Evolutionary conservation across 805 yeast species (phyloP), one percentile per base, ranked within the genome.

Genomic region (Yamadazyma akitaensis): DNA sequence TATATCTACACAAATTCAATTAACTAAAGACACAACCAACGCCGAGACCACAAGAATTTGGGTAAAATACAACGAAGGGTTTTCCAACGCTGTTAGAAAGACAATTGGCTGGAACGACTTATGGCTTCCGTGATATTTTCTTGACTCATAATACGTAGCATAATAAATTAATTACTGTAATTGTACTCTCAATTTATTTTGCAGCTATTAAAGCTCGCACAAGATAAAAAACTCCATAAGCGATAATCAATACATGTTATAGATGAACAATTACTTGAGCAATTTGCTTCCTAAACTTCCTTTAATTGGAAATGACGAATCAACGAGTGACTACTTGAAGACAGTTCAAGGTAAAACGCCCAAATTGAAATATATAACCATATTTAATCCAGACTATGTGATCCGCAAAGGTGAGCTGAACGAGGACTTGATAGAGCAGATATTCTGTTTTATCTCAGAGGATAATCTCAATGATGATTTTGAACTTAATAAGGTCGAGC

Each of bases 11-110:
- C 71, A 67, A 47, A 52, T 60, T 13, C 46, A 47, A 13, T 58
- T 53, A 40, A 43, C 58, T 43, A 52, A 57, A 49, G 45, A 49
- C 45, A 42, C 64, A 55, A 43, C 67, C 51, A 36, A 58, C 63
- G 26, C 68, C 25, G 80, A 55, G 74, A 81, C 39, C 18, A 48
- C 63, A 8, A 56, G 75, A 42, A 71, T 71, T 30, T 90, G 97
- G 97, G 87, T 90, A n/a, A 88, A 85, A 59, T 89, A 84, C 60
- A 86, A 85, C 52, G 97, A 90, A 65, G 97, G 97, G 0, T 90
- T 85, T 58, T 86, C 96, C 5, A 85, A 88, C 62, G 97, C 97
- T 0, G 97, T 90, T 2, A 68, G 95, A 30, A 88, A 88, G 57
- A 86, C 84, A 44, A 80, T 90, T 19, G 79, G 83, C 17, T 91